Evolutionary conservation across 1,284 basidiomycete species (phyloP), one percentile per base, ranked within the genome.

Genomic region (Malassezia psittaci): DNA sequence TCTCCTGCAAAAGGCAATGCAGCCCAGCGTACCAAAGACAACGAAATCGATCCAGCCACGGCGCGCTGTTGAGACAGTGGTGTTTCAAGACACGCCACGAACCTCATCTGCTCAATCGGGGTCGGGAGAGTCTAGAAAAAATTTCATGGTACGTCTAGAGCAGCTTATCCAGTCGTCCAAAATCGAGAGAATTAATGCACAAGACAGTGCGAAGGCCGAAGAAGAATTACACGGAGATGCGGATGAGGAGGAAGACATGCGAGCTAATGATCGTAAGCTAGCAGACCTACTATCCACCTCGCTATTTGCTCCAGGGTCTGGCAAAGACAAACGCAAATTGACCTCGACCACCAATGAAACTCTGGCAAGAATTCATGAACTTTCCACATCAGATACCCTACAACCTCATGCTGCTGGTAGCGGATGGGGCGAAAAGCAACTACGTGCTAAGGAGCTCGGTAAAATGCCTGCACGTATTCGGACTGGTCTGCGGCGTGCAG

Each of bases 241-340:
- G 11, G 58, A 64, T 13, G 67, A 69, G 29, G 69, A 72, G 29
- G 64, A 65, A 53, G 59, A 66, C 45, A 58, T 66, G 21, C 56
- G 58, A 1, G 63, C 69, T 15, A 74, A 74, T 42, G 71, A 74
- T 49, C 59, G 66, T 15, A 60, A 68, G 19, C 61, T 74, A 10
- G 65, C 67, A 2, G 61, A 66, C 8, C 56, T 74, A 33, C 62
- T 74, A 1, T 68, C 68, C 3, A 72, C 71, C 10, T 72, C 71
- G 4, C 63, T 74, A 0, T 74, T 74, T 50, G 69, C 71, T 13
- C 71, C 68, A 2, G 69, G 67, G 15, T 48, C 60, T 2, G 58
- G 61, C 16, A 39, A 12, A 15, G 43, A 50, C 41, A 66, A 67
- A 48, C 60, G 60, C 18, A 64, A 67, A 19, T 52, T 65, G 8